Conservation (phyloP, 306 rosid species). For the Cyclanthera cordifolia region DNA sequence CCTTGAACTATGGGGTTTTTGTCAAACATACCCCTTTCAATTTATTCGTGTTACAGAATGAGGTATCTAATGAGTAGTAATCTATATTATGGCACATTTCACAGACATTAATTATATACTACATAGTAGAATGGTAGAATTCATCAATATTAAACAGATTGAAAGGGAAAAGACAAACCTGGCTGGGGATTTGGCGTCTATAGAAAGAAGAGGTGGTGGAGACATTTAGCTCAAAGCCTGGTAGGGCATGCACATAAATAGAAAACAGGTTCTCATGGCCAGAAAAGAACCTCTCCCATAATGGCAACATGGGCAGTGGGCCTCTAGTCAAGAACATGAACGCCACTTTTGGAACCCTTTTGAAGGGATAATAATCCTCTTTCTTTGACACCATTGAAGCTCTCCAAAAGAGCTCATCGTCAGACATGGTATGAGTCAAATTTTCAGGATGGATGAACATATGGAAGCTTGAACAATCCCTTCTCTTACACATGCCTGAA, state of each 20-base stretch:
- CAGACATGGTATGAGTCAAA: slow-evolving; percentile 42
- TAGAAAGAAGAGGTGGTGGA: slow-evolving; percentile 47
- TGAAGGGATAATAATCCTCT: slow-evolving; percentile 30
- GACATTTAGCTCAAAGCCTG: slow-evolving; percentile 38
- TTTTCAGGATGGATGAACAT: slow-evolving; percentile 34
- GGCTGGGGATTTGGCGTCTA: slow-evolving; percentile 62
- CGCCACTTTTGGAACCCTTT: slow-evolving; percentile 63
- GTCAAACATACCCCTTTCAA: too few relatives aligned
- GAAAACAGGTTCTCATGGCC: slow-evolving; percentile 48
- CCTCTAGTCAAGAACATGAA: slow-evolving; percentile 92
- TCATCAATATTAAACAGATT: background rate
- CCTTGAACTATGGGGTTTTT: too few relatives aligned
- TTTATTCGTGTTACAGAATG: too few relatives aligned
- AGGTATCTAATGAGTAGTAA: background rate
- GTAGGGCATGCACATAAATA: slow-evolving; percentile 62
- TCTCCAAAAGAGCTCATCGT: slow-evolving; percentile 74
- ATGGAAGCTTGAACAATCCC: slow-evolving; percentile 26
- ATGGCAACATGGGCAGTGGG: slow-evolving; percentile 65
- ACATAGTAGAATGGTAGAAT: background rate
- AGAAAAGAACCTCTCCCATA: slow-evolving; percentile 83
- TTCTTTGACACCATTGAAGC: slow-evolving; percentile 61
- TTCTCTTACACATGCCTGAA: slow-evolving; percentile 14
- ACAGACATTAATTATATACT: background rate
- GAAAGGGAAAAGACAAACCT: slow-evolving; percentile 28
- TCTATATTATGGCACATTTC: background rate